Conservation (phyloP, 352 stramenopile genomes). For the Globisporangium paroecandrum region DNA sequence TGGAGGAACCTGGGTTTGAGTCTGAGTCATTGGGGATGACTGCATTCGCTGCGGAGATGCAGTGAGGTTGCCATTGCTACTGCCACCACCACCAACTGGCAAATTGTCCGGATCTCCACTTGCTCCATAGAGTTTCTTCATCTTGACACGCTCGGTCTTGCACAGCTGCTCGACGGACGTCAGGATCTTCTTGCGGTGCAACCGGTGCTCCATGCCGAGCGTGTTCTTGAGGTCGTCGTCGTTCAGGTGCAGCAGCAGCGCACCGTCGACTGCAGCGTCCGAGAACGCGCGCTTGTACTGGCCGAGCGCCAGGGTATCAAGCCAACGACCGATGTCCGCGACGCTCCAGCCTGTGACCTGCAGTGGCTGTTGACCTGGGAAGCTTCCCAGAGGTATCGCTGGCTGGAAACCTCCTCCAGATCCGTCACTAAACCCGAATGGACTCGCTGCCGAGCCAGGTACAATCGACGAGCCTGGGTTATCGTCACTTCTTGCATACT, state of each 20-base stretch:
- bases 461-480: background rate
- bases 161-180: constrained; percentile 76
- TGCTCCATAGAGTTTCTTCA: constrained; percentile 40
- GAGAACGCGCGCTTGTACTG: constrained; percentile 90
- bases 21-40: background rate
- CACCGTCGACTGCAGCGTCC: constrained; percentile 87
- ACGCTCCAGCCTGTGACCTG: constrained; percentile 84
- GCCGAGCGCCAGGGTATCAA: constrained; percentile 84
- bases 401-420: constrained; percentile 33
- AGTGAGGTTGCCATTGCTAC: background rate
- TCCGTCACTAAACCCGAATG: background rate
- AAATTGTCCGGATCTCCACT: constrained; percentile 15
- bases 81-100: background rate
- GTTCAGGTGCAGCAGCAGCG: constrained; percentile 87
- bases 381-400: constrained; percentile 42
- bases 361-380: constrained; percentile 61
- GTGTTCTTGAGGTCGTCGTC: constrained; percentile 93
- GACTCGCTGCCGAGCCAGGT: constrained; percentile 1
- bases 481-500: constrained; percentile 27
- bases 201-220: constrained; percentile 91
- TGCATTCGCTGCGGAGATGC: background rate
- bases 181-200: constrained; percentile 97
- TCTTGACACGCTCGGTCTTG: constrained; percentile 43
- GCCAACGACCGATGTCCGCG: constrained; percentile 84
- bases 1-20: background rate